Percentiles rank a stretch among this genome's conserved stretches.
These are phyloP conservation scores for Penicillium macrosclerotiorum DNA, from an alignment of 495 filamentous ascomycete species.

Conservation along the genomic window DNA sequence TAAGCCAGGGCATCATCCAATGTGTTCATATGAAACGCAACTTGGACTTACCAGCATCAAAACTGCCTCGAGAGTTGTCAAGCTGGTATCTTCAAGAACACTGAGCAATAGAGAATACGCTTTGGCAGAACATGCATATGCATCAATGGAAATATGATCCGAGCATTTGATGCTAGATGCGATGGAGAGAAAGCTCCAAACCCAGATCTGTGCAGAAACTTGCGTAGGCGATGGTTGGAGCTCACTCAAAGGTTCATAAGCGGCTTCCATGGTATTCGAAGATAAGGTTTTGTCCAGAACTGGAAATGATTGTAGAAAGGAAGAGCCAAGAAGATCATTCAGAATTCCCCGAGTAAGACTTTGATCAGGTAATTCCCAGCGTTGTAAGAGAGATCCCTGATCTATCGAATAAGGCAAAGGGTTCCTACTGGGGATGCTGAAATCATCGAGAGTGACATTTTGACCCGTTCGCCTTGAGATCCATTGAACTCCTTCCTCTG, in stretches of 20 bases:
- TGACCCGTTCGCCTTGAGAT: constrained; percentile 16
- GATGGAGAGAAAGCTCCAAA: constrained; percentile 11
- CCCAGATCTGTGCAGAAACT: constrained; percentile 9
- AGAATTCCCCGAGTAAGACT: not conserved
- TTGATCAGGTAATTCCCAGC: constrained; percentile 13
- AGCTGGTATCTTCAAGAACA: not conserved
- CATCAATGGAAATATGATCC: constrained; percentile 2
- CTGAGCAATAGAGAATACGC: constrained; percentile 3
- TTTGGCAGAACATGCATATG: constrained; percentile 5
- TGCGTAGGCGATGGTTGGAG: not conserved
- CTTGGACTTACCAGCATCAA: constrained; percentile 9
- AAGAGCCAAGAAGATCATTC: constrained; percentile 3
- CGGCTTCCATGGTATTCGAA: constrained; percentile 9
- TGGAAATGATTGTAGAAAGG: constrained; percentile 7
- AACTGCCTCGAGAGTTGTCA: constrained; percentile 11
- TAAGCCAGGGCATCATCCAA: not conserved
- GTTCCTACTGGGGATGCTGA: constrained; percentile 2
- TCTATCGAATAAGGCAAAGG: not conserved
- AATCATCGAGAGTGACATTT: constrained; percentile 3
- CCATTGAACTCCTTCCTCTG: constrained; percentile 13
- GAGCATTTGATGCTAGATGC: not conserved
- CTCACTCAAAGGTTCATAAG: constrained; percentile 4
- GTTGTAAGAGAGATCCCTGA: not conserved
- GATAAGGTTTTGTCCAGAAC: constrained; percentile 6
- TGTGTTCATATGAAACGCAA: not conserved